Evolutionary conservation across 2,329 filamentous ascomycete genomes (phyloP).

Genomic region (Aspergillus caelatus): DNA sequence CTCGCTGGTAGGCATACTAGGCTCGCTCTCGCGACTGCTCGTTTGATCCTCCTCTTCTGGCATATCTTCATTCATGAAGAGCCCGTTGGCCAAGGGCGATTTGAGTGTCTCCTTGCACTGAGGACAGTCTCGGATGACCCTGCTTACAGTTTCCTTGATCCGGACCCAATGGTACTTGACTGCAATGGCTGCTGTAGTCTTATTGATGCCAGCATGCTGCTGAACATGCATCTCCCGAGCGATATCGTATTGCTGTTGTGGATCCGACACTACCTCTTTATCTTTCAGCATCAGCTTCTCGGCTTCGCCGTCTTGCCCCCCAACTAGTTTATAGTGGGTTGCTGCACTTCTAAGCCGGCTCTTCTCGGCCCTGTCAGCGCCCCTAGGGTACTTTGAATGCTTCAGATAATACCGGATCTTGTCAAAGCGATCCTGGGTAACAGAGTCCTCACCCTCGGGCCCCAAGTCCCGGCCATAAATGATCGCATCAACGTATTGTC

Average conservation of each 20-base stretch:
- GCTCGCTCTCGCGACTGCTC: conserved; percentile 11
- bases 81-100: conserved; percentile 45
- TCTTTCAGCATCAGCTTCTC: conserved; percentile 95
- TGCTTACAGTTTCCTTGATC: conserved; percentile 95
- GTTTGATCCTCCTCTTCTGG: conserved; percentile 14
- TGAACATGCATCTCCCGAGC: conserved; percentile 73
- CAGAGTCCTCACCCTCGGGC: conserved; percentile 74
- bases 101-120: conserved; percentile 84
- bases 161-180: conserved; percentile 96
- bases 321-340: conserved; percentile 85
- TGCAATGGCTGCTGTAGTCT: conserved; percentile 91
- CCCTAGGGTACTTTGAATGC: conserved; percentile 88
- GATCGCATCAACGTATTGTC: conserved; percentile 72
- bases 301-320: conserved; percentile 49
- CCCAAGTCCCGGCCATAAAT: conserved; percentile 70
- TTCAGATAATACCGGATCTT: conserved; percentile 98
- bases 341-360: conserved; percentile 89
- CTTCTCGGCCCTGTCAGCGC: conserved; percentile 93
- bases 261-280: conserved; percentile 94
- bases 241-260: conserved; percentile 86
- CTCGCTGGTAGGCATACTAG: conserved; percentile 14
- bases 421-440: conserved; percentile 95
- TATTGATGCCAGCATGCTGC: conserved; percentile 93
- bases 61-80: conserved; percentile 31
- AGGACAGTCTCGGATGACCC: conserved; percentile 87